Conservation (phyloP, 2,329 filamentous ascomycete species). For the Emmonsia crescens region DNA sequence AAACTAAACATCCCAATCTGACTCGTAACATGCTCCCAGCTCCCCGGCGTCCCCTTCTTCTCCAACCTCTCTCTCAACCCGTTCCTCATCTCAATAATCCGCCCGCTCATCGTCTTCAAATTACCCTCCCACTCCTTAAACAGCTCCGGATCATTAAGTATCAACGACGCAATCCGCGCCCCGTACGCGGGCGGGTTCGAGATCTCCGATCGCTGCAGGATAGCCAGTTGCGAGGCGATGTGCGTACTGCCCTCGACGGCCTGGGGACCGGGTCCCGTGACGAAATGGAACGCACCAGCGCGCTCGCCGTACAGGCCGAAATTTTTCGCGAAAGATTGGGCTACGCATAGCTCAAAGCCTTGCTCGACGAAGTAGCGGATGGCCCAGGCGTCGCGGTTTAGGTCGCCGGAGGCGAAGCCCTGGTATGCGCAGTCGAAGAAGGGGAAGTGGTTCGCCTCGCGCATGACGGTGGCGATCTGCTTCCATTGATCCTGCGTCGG, state of each 20-base stretch:
- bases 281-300: slow-evolving; percentile 90
- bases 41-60: slow-evolving; percentile 71
- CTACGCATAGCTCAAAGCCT: slow-evolving; percentile 61
- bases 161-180: slow-evolving; percentile 70
- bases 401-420: slow-evolving; percentile 87
- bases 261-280: slow-evolving; percentile 61
- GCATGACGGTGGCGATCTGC: slow-evolving; percentile 69
- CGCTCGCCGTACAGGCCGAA: slow-evolving; percentile 90
- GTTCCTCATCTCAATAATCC: slow-evolving; percentile 85
- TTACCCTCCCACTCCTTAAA: slow-evolving; percentile 92
- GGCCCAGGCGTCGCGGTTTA: slow-evolving; percentile 77
- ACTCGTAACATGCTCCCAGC: slow-evolving; percentile 94
- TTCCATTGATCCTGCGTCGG: slow-evolving; percentile 91
- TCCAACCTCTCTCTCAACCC: slow-evolving; percentile 70
- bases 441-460: slow-evolving; percentile 74
- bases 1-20: slow-evolving; percentile 99
- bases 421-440: slow-evolving; percentile 99
- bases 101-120: slow-evolving; percentile 83
- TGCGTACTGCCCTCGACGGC: slow-evolving; percentile 50
- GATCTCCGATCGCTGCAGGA: slow-evolving; percentile 94
- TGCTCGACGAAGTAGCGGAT: slow-evolving; percentile 88
- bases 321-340: slow-evolving; percentile 53
- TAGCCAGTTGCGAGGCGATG: slow-evolving; percentile 78
- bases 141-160: slow-evolving; percentile 71
- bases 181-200: slow-evolving; percentile 94